Base-by-base conservation (phyloP, 2,329 filamentous ascomycete species). In the Colletotrichum musae region DNA sequence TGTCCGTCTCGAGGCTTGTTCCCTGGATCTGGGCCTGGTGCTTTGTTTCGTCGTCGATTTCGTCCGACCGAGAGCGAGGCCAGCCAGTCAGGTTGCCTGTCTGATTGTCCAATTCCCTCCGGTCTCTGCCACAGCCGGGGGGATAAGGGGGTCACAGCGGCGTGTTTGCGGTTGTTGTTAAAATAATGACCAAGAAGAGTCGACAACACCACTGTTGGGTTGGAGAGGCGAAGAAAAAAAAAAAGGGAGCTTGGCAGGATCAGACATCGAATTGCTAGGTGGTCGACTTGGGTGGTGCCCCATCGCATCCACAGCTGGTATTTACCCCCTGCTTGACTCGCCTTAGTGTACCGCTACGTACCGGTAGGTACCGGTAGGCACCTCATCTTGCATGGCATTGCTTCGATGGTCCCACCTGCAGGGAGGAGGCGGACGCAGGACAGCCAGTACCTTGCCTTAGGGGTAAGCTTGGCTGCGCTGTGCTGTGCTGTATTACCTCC, bases 31-130 rank as follows among this genome's bases (percentile, higher is more conserved):
- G 32, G 32, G 7, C 7, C 7, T 36, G 32, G 32, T 36, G 52
- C 50, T 67, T 53, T 70, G 67, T 70, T 70, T 70, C 67, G 67
- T 66, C 51, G 51, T 52, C n/a, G 51, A 48, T 51, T 61, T 70
- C 67, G 67, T 70, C 67, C 61, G 67, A 67, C 67, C 62, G 64
- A 58, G 21, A n/a, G 64, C 9, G 32, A 36, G 32, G 32, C 32
- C 32, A 10, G 7, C 52, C 52, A 63, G 58, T 70, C 64, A 36
- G 32, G 32, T 6, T 6, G 32, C 10, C 32, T 36, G 63, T 70
- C 54, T 58, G 52, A 53, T 64, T 59, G 63, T 47, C 21, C 39
- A 36, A 51, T 32, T 43, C 32, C 39, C 18, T 43, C 45, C 24
- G 28, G 51, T 24, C 50, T 36, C 50, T 41, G 58, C 54, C 56